phyloP scores from a whole-genome alignment of 129 eudicot genomes.

The Flaveria brownii region DNA sequence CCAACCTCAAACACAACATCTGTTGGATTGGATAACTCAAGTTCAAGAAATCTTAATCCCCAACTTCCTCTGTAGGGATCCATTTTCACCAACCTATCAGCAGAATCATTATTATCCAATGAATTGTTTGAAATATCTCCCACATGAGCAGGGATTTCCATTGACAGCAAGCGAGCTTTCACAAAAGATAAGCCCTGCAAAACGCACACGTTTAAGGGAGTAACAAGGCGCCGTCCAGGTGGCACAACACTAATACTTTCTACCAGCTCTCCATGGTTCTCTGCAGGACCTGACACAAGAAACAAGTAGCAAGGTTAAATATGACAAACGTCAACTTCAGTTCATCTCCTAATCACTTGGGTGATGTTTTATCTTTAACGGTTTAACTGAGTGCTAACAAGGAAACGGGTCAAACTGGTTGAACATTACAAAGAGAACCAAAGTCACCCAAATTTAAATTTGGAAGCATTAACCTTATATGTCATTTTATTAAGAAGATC shows the following conservation, averaged over 20 bases:
- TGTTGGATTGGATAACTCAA: slow-evolving; percentile 93
- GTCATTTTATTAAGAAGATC: neutral
- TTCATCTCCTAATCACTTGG: neutral
- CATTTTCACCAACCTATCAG: slow-evolving; percentile 70
- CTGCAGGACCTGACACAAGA: slow-evolving; percentile 51
- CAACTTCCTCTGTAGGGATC: slow-evolving; percentile 98
- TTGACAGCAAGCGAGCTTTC: slow-evolving; percentile 83
- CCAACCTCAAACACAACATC: slow-evolving; percentile 82
- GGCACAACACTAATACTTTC: slow-evolving; percentile 47
- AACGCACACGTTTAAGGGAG: slow-evolving; percentile 86
- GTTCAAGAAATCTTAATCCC: slow-evolving; percentile 94
- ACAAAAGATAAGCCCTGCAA: slow-evolving; percentile 85
- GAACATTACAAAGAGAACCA: neutral
- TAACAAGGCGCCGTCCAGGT: slow-evolving; percentile 83
- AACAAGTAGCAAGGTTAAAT: slow-evolving; percentile 7
- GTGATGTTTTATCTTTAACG: neutral
- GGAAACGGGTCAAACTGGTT: neutral
- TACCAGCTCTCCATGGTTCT: slow-evolving; percentile 43
- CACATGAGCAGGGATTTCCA: slow-evolving; percentile 92
- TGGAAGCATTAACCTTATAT: neutral
- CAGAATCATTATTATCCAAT: slow-evolving; percentile 33
- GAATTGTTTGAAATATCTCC: slow-evolving; percentile 52
- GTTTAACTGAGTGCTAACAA: neutral
- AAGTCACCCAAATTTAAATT: slow-evolving; percentile 1
- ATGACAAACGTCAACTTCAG: neutral